Percentiles rank a stretch among this genome's conserved stretches.
These are phyloP conservation scores for Trametes maxima DNA, from an alignment of 768 basidiomycete genomes.

Conservation along the genomic window DNA sequence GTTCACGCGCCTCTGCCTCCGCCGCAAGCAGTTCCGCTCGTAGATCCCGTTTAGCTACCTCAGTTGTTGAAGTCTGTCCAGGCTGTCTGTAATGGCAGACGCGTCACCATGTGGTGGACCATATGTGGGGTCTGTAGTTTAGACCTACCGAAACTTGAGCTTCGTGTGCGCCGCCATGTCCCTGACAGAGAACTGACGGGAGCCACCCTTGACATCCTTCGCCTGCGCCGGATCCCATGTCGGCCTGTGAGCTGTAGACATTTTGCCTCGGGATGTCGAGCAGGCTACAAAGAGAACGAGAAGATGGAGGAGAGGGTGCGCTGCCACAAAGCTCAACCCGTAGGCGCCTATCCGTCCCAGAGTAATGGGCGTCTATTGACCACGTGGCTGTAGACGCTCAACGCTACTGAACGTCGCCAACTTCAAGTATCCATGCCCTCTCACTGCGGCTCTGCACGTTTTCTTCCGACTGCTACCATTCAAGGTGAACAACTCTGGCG, in stretches of 20 bases:
- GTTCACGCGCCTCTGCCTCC: constrained; percentile 84
- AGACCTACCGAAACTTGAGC: constrained; percentile 88
- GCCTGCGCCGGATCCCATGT: constrained; percentile 99
- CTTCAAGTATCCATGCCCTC: too few species aligned
- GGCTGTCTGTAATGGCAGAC: constrained; percentile 61
- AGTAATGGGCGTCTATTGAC: too few species aligned
- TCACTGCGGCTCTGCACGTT: too few species aligned
- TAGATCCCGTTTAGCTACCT: constrained; percentile 80
- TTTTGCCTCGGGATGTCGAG: constrained; percentile 28
- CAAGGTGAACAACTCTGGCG: too few species aligned
- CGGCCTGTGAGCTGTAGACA: constrained; percentile 92
- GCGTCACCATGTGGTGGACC: not conserved
- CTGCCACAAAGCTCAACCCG: not conserved
- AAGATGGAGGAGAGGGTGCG: not conserved
- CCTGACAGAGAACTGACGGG: constrained; percentile 88
- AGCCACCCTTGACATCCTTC: constrained; percentile 88
- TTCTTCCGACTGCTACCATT: too few species aligned
- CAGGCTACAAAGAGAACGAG: not conserved
- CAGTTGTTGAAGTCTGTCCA: constrained; percentile 81
- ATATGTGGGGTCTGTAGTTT: not conserved
- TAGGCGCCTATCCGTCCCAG: too few species aligned
- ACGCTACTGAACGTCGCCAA: too few species aligned
- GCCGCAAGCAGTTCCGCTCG: constrained; percentile 81
- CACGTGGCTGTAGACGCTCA: too few species aligned
- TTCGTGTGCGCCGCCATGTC: constrained; percentile 97